Base-by-base conservation (phyloP, 1,284 basidiomycete species). In the Malassezia nana region DNA sequence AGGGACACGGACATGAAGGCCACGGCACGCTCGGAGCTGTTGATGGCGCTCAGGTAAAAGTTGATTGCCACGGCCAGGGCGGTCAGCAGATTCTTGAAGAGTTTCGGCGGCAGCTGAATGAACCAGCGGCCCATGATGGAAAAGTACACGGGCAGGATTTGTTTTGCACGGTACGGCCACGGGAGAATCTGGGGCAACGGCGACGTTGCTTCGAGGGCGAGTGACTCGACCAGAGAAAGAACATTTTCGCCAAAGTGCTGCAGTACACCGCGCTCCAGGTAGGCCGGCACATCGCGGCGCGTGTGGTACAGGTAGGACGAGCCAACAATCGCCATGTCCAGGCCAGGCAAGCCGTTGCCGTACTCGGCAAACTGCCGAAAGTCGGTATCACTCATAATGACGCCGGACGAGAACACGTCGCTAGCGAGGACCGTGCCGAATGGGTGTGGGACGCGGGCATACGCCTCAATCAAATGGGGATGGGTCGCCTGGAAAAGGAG, bases 401-500 rank as follows among this genome's bases (percentile, higher is more conserved):
- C 81, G 0, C 92, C 92, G 0, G 88, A 92, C 46, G 83, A 84
- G 76, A 98, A 98, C 26, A 98, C 81, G 58, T 98, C 94, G 62
- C 88, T 89, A 9, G 92, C 92, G 39, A 89, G 81, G 53, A 95
- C 82, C 0, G 89, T 91, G 1, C 89, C 94, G 52, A 85, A 87
- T 0, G 89, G 92, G 66, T 85, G 84, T 53, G 90, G 89, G 0
- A 88, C 87, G 62, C 84, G 80, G 0, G 84, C 81, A 69, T 92
- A 95, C 0, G 89, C 90, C 56, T 86, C 80, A 16, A 96, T 87
- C 89, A 98, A 94, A 59, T 90, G 83, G 59, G 86, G 82, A 12
- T 86, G 89, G 0, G 89, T 95, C 0, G 92, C 92, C 77, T 98
- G 92, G 79, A 98, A 98, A 12, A 96, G 80, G 7, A 96, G 78